These are phyloP conservation scores for Rhizoclosmatium sp. DNA, from an alignment of 192 early-diverging fungal genomes.

Conservation along the genomic window DNA sequence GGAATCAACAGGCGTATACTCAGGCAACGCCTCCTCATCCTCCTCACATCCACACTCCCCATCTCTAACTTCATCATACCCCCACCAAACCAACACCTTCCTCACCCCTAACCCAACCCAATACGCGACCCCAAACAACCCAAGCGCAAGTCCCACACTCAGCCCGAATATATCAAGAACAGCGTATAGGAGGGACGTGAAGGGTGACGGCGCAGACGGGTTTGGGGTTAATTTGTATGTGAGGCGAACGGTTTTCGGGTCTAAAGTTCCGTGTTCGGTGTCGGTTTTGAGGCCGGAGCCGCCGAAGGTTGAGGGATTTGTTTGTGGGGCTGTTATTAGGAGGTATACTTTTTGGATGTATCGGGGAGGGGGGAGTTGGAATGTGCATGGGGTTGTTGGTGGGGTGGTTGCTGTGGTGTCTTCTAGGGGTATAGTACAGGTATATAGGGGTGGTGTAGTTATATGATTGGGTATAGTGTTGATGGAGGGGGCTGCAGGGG, in stretches of 20 bases:
- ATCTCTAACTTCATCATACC: background rate
- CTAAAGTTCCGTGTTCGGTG: background rate
- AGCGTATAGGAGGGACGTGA: background rate
- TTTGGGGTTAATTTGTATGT: background rate
- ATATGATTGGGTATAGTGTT: too few relatives aligned
- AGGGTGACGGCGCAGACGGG: background rate
- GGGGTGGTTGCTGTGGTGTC: background rate
- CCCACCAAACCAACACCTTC: background rate
- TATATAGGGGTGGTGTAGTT: background rate
- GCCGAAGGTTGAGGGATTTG: background rate
- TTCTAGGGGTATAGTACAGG: background rate
- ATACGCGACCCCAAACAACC: background rate
- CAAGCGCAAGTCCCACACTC: background rate
- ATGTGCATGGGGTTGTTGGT: background rate
- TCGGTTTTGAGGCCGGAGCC: background rate
- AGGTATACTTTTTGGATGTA: background rate
- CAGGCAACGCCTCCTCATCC: background rate
- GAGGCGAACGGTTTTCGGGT: background rate
- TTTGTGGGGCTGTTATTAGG: background rate
- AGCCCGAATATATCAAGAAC: background rate
- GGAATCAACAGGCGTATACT: background rate
- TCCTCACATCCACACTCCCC: too few relatives aligned
- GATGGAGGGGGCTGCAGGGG: too few relatives aligned
- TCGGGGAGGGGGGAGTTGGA: background rate
- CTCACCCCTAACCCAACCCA: background rate